Evolutionary conservation across 148 eudicot species (phyloP).

Genomic region (Hydrangea macrophylla): DNA sequence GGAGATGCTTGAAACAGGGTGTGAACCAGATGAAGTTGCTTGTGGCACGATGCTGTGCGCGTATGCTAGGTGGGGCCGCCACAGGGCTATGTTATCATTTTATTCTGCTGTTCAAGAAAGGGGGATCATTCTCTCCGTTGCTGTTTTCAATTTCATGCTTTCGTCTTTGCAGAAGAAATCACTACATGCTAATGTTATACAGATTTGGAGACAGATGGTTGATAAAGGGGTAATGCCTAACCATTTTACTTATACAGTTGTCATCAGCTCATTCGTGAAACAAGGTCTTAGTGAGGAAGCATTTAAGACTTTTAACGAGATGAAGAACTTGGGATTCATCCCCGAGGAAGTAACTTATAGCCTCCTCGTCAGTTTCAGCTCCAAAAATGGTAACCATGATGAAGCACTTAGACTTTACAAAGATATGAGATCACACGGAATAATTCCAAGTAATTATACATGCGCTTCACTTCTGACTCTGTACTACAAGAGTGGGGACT

Average conservation of each 20-base stretch:
- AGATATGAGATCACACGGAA: slow-evolving; percentile 46
- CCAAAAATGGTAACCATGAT: slow-evolving; percentile 39
- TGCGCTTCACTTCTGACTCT: slow-evolving; percentile 74
- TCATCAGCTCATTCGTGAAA: slow-evolving; percentile 59
- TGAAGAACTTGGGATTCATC: slow-evolving; percentile 52
- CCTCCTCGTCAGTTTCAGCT: slow-evolving; percentile 40
- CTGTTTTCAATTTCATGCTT: slow-evolving; percentile 73
- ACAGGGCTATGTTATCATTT: slow-evolving; percentile 64
- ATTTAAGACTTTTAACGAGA: slow-evolving; percentile 39
- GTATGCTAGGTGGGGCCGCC: slow-evolving; percentile 79
- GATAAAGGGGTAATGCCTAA: slow-evolving; percentile 43
- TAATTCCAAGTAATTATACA: slow-evolving; percentile 63
- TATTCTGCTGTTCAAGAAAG: slow-evolving; percentile 62
- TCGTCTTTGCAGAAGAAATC: slow-evolving; percentile 76
- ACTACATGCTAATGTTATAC: slow-evolving; percentile 41
- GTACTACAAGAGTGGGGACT: slow-evolving; percentile 55
- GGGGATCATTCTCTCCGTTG: slow-evolving; percentile 40
- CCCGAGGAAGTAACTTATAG: slow-evolving; percentile 77
- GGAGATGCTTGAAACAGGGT: slow-evolving; percentile 85
- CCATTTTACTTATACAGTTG: slow-evolving; percentile 62
- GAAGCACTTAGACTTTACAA: slow-evolving; percentile 47
- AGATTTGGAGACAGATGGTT: slow-evolving; percentile 54
- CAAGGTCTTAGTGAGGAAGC: slow-evolving; percentile 54
- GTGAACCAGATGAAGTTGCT: slow-evolving; percentile 83
- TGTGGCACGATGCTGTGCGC: slow-evolving; percentile 82